A percentile compares a stretch with the other conserved stretches of the same genome.
Evolutionary conservation across 1,139 yeast species (phyloP).

Genomic region (Eremothecium gossypii): DNA sequence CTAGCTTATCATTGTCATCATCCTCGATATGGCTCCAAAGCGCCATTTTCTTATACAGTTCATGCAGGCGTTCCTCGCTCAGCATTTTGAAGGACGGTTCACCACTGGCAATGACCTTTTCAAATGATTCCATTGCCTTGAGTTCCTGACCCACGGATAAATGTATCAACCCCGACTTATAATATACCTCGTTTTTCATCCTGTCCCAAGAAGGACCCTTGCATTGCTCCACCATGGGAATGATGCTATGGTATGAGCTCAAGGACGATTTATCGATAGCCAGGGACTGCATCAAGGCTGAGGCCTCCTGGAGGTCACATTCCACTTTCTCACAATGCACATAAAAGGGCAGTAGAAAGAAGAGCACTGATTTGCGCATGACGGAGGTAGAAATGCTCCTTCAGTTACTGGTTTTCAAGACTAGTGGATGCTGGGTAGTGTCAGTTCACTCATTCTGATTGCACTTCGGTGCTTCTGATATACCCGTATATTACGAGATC

Average conservation of each 20-base stretch:
- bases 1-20: conserved; percentile 8
- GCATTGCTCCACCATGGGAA: conserved; percentile 5
- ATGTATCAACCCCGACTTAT: conserved; percentile 24
- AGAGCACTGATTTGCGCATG: too few relatives aligned
- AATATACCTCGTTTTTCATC: conserved; percentile 12
- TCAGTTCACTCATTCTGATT: too few relatives aligned
- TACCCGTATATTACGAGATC: too few relatives aligned
- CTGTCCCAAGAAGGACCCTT: conserved; percentile 5
- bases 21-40: conserved; percentile 18
- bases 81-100: conserved; percentile 16
- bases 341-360: too few relatives aligned
- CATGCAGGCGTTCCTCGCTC: conserved; percentile 17
- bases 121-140: conserved; percentile 20
- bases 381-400: too few relatives aligned
- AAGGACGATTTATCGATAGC: conserved; percentile 5
- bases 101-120: conserved; percentile 10
- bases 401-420: too few relatives aligned
- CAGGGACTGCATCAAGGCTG: conserved; percentile 1
- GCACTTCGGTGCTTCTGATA: too few relatives aligned
- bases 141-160: conserved; percentile 21
- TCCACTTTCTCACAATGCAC: background rate
- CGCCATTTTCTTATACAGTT: conserved; percentile 25
- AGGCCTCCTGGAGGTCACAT: background rate
- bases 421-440: too few relatives aligned
- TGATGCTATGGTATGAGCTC: conserved; percentile 5